Percentiles rank a stretch among this genome's conserved stretches.
Conservation (phyloP, 1,284 basidiomycete species). For the Cutaneotrichosporon curvatum region DNA sequence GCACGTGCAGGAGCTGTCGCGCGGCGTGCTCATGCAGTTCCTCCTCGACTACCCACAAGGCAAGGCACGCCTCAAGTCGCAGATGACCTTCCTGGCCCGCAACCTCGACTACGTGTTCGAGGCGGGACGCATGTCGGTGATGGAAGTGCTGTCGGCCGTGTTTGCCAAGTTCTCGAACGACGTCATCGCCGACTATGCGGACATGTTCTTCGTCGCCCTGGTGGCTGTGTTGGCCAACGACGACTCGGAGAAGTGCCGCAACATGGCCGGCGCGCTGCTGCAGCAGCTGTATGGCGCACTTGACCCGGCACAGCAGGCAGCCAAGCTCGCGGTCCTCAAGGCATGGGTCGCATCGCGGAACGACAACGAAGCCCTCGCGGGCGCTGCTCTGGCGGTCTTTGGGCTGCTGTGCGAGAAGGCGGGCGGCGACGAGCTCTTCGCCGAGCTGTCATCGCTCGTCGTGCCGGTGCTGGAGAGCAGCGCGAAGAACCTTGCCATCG, state of each 20-base stretch:
- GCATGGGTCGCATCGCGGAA: conserved; percentile 55
- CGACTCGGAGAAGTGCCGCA: conserved; percentile 76
- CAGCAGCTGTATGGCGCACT: conserved; percentile 66
- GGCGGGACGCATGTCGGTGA: conserved; percentile 80
- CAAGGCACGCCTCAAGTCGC: conserved; percentile 75
- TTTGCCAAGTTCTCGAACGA: conserved; percentile 75
- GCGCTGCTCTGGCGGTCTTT: conserved; percentile 60
- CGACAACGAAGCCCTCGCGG: conserved; percentile 29
- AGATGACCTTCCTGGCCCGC: conserved; percentile 87
- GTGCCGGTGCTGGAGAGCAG: conserved; percentile 56
- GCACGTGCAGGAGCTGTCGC: conserved; percentile 85
- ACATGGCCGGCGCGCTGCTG: conserved; percentile 76
- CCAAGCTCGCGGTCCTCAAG: conserved; percentile 60
- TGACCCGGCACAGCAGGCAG: conserved; percentile 54
- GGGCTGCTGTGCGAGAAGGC: conserved; percentile 57
- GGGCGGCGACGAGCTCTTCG: conserved; percentile 52
- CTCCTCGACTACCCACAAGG: conserved; percentile 97
- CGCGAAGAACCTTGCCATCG: conserved; percentile 44
- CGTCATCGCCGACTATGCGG: conserved; percentile 72
- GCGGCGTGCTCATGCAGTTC: conserved; percentile 86
- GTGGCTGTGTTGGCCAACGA: conserved; percentile 94
- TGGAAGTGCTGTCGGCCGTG: conserved; percentile 80
- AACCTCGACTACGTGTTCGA: conserved; percentile 90
- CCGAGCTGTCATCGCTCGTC: conserved; percentile 51
- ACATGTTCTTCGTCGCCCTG: conserved; percentile 84